A percentile compares a stretch with the other conserved stretches of the same genome.
Conservation (phyloP, 2,329 filamentous ascomycete species). For the Pseudogymnoascus sp. region DNA sequence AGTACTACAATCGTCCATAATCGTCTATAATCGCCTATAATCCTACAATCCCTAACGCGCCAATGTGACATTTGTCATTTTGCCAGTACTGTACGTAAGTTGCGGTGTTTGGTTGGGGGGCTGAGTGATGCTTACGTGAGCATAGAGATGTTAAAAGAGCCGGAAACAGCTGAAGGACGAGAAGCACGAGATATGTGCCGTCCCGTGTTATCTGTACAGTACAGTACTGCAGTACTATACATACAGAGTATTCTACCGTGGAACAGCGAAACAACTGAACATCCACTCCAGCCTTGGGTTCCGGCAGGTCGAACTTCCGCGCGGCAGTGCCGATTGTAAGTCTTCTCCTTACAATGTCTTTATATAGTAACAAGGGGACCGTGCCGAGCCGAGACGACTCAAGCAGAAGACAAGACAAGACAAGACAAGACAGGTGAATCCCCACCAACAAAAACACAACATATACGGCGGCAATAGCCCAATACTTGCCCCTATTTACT, state of each 20-base stretch:
- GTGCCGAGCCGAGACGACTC: background rate
- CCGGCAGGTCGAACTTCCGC: background rate
- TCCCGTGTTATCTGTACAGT: background rate
- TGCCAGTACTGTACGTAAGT: background rate
- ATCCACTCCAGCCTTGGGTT: background rate
- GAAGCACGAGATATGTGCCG: background rate
- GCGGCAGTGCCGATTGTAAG: background rate
- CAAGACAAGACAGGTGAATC: background rate
- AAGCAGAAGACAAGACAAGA: background rate
- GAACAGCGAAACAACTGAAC: background rate
- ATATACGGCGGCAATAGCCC: background rate
- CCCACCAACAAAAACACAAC: background rate
- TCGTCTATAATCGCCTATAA: background rate
- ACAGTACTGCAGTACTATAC: too few relatives aligned
- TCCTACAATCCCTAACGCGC: background rate
- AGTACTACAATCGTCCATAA: background rate
- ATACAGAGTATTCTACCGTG: background rate
- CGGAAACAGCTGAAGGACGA: background rate
- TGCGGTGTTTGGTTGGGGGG: slow-evolving; percentile 1
- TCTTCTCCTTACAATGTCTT: background rate
- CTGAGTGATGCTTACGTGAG: slow-evolving; percentile 7
- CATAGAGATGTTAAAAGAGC: background rate
- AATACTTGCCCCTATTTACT: background rate
- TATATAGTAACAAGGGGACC: background rate
- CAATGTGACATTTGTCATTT: background rate